phyloP scores from a whole-genome alignment of 352 stramenopile genomes.

The Phytopythium litorale region DNA sequence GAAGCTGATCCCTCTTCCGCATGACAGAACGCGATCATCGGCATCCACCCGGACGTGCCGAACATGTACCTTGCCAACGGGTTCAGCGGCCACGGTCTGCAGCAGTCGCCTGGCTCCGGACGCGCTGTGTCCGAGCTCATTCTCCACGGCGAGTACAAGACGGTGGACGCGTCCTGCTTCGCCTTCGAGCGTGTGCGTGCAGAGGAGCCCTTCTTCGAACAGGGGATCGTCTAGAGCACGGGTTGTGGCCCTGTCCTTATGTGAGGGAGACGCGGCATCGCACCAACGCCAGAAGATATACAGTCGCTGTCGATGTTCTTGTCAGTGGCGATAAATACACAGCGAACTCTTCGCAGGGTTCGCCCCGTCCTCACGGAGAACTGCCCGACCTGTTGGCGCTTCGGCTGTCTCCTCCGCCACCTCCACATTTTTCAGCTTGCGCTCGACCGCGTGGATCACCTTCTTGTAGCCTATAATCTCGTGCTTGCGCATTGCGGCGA shows the following conservation, averaged over 20 bases:
- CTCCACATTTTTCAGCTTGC: conserved; percentile 49
- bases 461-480: conserved; percentile 61
- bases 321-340: conserved; percentile 62
- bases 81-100: conserved; percentile 79
- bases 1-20: not conserved
- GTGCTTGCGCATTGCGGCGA: conserved; percentile 40
- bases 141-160: conserved; percentile 62
- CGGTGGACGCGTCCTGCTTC: conserved; percentile 71
- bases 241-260: not conserved
- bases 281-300: not conserved
- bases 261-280: not conserved
- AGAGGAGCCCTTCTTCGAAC: conserved; percentile 71
- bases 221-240: conserved; percentile 58
- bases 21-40: conserved; percentile 81
- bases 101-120: conserved; percentile 75
- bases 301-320: not conserved
- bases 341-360: conserved; percentile 38
- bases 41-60: conserved; percentile 63
- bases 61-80: conserved; percentile 86
- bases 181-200: conserved; percentile 62
- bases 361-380: conserved; percentile 14
- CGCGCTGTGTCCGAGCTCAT: conserved; percentile 77
- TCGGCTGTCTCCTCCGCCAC: conserved; percentile 26
- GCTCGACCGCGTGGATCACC: conserved; percentile 59
- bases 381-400: conserved; percentile 12